Evolutionary conservation across 2,329 filamentous ascomycete species (phyloP).

Genomic region (Pseudogymnoascus sp.): DNA sequence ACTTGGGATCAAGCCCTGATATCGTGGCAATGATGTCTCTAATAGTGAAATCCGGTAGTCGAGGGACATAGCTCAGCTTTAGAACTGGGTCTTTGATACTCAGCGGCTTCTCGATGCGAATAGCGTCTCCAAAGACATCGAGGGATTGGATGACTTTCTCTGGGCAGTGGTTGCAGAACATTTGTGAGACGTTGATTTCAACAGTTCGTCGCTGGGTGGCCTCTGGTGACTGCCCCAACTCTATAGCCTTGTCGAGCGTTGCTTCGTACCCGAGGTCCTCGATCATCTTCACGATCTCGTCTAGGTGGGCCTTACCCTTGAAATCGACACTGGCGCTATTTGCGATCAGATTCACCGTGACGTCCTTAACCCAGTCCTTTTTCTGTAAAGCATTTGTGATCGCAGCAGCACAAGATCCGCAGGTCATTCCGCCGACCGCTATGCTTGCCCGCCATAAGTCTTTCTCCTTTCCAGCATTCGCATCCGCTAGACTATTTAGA

Average conservation of each 20-base stretch:
- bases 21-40: constrained; percentile 65
- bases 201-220: constrained; percentile 40
- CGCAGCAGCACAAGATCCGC: constrained; percentile 43
- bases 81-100: constrained; percentile 58
- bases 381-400: constrained; percentile 40
- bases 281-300: constrained; percentile 41
- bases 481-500: constrained; percentile 39
- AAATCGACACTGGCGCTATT: constrained; percentile 44
- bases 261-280: constrained; percentile 61
- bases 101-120: constrained; percentile 44
- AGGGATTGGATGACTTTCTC: constrained; percentile 47
- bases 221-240: neutral
- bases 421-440: constrained; percentile 49
- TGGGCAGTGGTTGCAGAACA: constrained; percentile 68
- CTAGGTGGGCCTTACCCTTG: constrained; percentile 35
- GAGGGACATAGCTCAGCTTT: constrained; percentile 61
- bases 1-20: constrained; percentile 53
- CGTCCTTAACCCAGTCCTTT: constrained; percentile 38
- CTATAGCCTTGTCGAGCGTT: constrained; percentile 41
- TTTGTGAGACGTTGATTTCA: constrained; percentile 59
- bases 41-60: constrained; percentile 62
- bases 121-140: constrained; percentile 40
- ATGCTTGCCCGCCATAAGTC: constrained; percentile 41
- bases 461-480: constrained; percentile 10
- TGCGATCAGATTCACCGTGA: constrained; percentile 43